A percentile compares a stretch with the other conserved stretches of the same genome.
Evolutionary conservation across 257 asterid species (phyloP).

Genomic region (Penstemon eatonii): DNA sequence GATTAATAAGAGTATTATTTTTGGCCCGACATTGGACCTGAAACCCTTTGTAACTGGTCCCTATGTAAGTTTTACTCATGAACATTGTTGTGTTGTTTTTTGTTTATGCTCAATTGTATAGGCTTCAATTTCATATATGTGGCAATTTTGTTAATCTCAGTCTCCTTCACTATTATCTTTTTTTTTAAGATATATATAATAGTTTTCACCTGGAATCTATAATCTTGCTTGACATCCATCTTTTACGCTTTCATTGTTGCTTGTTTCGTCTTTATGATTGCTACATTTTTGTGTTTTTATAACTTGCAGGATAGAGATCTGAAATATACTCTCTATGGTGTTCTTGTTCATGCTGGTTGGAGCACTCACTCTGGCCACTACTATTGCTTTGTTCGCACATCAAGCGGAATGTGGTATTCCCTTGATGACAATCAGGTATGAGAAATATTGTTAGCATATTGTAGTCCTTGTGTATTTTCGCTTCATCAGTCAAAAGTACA

Average conservation of each 20-base stretch:
- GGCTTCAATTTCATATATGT: no score
- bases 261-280: constrained; percentile 12
- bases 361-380: constrained; percentile 97
- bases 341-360: constrained; percentile 97
- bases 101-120: background rate
- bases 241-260: background rate
- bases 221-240: no score
- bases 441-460: constrained; percentile 10
- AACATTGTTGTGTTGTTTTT: background rate
- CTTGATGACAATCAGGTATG: constrained; percentile 95
- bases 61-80: constrained; percentile 54
- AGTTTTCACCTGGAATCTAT: no score
- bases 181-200: no score
- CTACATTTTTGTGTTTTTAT: constrained; percentile 9
- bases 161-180: no score
- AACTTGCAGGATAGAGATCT: constrained; percentile 74
- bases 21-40: constrained; percentile 77
- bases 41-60: constrained; percentile 83
- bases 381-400: constrained; percentile 95
- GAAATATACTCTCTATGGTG: constrained; percentile 90
- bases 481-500: constrained; percentile 7
- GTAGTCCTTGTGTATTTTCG: background rate
- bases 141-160: no score
- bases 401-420: constrained; percentile 95
- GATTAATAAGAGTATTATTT: constrained; percentile 62